A percentile compares a stretch with the other conserved stretches of the same genome.
phyloP scores from a whole-genome alignment of 768 basidiomycete species.

The Termitomyces bulborhizus region DNA sequence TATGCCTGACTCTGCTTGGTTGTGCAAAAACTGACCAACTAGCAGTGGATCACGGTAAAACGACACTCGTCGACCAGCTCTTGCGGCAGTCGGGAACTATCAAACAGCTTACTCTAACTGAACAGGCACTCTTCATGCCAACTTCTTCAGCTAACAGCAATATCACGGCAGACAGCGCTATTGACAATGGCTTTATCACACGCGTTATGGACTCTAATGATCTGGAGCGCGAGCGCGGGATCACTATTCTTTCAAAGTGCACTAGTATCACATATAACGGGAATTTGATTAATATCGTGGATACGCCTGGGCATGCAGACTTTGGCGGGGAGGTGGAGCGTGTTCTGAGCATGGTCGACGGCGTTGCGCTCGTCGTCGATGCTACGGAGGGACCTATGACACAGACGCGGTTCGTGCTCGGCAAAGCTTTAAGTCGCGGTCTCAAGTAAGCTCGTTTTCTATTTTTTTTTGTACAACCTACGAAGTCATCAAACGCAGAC shows the following conservation, averaged over 20 bases:
- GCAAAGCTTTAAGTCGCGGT: conserved; percentile 38
- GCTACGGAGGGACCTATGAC: conserved; percentile 60
- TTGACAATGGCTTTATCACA: conserved; percentile 33
- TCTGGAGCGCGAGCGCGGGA: conserved; percentile 53
- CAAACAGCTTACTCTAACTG: conserved; percentile 30
- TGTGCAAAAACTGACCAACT: not conserved
- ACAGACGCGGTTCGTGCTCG: conserved; percentile 48
- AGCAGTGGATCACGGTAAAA: conserved; percentile 48
- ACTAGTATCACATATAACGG: conserved; percentile 45
- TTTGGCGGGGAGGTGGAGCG: conserved; percentile 61
- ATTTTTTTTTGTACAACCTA: not conserved
- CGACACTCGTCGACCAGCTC: conserved; percentile 46
- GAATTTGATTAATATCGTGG: conserved; percentile 51
- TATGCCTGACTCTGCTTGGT: conserved; percentile 5
- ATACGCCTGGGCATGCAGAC: conserved; percentile 59
- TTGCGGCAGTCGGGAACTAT: conserved; percentile 44
- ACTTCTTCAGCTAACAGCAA: not conserved
- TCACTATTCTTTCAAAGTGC: conserved; percentile 56
- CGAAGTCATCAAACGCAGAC: conserved; percentile 18
- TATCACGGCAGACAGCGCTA: conserved; percentile 26
- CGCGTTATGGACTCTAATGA: conserved; percentile 49
- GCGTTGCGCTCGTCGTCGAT: conserved; percentile 53
- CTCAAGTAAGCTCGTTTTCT: conserved; percentile 25
- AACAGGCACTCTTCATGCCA: conserved; percentile 29
- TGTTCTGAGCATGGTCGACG: conserved; percentile 56